Percentiles rank a stretch among this genome's conserved stretches.
These are phyloP conservation scores for Urochloa ruziziensis DNA, from an alignment of 176 grass and related monocot species.

Conservation along the genomic window DNA sequence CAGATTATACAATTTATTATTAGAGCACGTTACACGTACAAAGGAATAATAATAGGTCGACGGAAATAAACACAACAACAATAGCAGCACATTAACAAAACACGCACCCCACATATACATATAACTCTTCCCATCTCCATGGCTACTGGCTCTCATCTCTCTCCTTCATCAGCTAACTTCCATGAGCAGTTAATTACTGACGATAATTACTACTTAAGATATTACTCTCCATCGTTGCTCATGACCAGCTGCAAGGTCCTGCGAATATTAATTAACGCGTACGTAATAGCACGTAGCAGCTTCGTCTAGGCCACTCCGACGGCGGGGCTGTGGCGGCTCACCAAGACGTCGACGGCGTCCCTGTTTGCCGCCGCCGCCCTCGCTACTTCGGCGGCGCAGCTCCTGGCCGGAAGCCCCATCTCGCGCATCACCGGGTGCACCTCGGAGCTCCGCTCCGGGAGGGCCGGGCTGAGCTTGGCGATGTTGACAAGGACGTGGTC, in stretches of 20 bases:
- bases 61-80: constrained; percentile 6
- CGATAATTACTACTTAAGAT: not conserved
- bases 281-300: too few species aligned
- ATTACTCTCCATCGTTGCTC: not conserved
- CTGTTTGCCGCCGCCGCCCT: not conserved
- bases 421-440: constrained; percentile 29
- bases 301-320: constrained; percentile 26
- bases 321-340: not conserved
- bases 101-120: not conserved
- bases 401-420: not conserved
- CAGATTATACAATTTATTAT: constrained; percentile 20
- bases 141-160: constrained; percentile 8
- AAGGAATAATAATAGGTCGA: constrained; percentile 19
- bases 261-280: not conserved
- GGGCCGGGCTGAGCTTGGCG: constrained; percentile 23
- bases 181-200: not conserved
- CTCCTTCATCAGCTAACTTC: not conserved
- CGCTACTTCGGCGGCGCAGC: not conserved
- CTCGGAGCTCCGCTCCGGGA: constrained; percentile 29
- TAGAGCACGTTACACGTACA: not conserved
- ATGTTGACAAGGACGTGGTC: constrained; percentile 39
- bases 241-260: not conserved
- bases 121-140: not conserved
- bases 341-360: not conserved
- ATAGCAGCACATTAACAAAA: not conserved